Conservation (phyloP, 2,329 filamentous ascomycete genomes). For the Beauveria rudraprayagi region DNA sequence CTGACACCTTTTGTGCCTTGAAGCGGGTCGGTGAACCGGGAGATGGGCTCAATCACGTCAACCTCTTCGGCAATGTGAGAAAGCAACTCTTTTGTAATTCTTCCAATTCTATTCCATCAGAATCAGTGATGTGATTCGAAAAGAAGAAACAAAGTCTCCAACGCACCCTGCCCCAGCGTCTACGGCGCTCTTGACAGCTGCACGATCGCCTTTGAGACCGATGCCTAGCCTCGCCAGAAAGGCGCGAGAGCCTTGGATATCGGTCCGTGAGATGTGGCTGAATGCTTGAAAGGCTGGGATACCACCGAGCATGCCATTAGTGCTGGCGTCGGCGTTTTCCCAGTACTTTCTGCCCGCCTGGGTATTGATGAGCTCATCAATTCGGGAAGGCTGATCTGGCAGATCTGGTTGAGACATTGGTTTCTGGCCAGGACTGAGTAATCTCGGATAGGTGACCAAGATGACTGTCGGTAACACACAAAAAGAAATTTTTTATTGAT, state of each 20-base stretch:
- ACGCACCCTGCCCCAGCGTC: slow-evolving; percentile 34
- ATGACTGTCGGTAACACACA: too few relatives aligned
- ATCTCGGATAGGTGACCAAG: too few relatives aligned
- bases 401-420: too few relatives aligned
- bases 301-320: slow-evolving; percentile 71
- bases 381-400: neutral
- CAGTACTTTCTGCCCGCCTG: slow-evolving; percentile 34
- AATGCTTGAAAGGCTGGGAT: slow-evolving; percentile 21
- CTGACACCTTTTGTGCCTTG: slow-evolving; percentile 48
- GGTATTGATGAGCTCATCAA: slow-evolving; percentile 24
- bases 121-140: neutral
- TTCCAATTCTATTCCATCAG: slow-evolving; percentile 55
- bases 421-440: too few relatives aligned
- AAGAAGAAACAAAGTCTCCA: too few relatives aligned
- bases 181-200: slow-evolving; percentile 22
- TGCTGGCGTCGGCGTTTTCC: slow-evolving; percentile 32
- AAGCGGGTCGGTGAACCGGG: slow-evolving; percentile 68
- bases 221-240: slow-evolving; percentile 56
- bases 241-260: slow-evolving; percentile 55
- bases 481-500: too few relatives aligned
- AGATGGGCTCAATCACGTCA: slow-evolving; percentile 79
- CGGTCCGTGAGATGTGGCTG: slow-evolving; percentile 33
- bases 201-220: slow-evolving; percentile 24
- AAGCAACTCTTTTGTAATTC: slow-evolving; percentile 72
- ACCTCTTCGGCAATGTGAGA: slow-evolving; percentile 60